Evolutionary conservation across 1,284 basidiomycete genomes (phyloP), one percentile per base, ranked within the genome.

Genomic region (Phylloporus sp.): DNA sequence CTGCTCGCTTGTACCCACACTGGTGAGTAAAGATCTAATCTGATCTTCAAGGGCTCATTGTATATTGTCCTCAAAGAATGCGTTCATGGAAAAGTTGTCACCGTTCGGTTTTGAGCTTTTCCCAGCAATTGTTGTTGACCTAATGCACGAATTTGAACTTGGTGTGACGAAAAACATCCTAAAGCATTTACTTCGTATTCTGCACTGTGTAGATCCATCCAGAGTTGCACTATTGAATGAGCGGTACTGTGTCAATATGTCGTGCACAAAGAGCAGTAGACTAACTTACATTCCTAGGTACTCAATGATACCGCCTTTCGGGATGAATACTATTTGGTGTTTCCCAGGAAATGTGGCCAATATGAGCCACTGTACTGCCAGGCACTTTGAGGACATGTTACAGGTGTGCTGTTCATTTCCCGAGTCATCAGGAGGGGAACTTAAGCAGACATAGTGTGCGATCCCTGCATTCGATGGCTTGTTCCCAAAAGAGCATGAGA

Each of bases 1-100:
- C 2, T 6, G 24, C 7, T 68, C 54, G 4, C 44, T 63, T 28
- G 66, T 68, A 1, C 67, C 59, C 13, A 68, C 47, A 8, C 6
- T 65, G 18, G 63, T 56, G 54, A 51, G 61, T 34, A 18, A 10
- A 12, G 40, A 42, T 42, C 40, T 22, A 18, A 42, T 42, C 18
- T 42, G 18, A 8, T 37, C n/a, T n/a, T n/a, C 11, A 39, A 39
- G 17, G 37, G 37, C 37, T 39, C 37, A 39, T 39, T 8, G n/a
- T 39, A 17, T 17, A 39, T 39, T 10, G 17, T 39, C n/a, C 11
- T 39, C 17, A 17, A 39, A 42, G 40, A 42, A 42, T 20, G 40
- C 20, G 20, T 42, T 42, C 18, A 42, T 42, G 18, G 40, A 42
- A 20, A 10, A 6, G 6, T 18, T 42, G 11, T 42, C 20, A 6